Percentiles rank a stretch among this genome's conserved stretches.
phyloP scores from a whole-genome alignment of 2,329 filamentous ascomycete genomes.

The Colletotrichum lentis region DNA sequence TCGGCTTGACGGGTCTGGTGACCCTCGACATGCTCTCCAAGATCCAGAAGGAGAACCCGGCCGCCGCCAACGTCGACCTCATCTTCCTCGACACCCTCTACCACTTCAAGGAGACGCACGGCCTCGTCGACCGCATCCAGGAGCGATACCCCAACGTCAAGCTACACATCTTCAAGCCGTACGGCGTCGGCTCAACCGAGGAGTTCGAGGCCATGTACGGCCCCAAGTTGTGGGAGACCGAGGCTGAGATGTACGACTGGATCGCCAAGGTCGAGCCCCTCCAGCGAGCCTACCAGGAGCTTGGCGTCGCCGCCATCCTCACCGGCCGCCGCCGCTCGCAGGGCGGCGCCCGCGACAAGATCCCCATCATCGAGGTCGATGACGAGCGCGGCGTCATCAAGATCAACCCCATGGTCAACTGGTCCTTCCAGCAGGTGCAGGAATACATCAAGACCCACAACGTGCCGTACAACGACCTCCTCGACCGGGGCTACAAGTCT shows the following conservation, averaged over 20 bases:
- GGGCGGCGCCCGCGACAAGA: slow-evolving; percentile 87
- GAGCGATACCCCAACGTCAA: slow-evolving; percentile 79
- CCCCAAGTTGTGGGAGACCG: slow-evolving; percentile 81
- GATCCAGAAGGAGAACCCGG: slow-evolving; percentile 70
- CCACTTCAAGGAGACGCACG: slow-evolving; percentile 80
- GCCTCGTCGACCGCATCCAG: slow-evolving; percentile 77
- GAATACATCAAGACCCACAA: slow-evolving; percentile 84
- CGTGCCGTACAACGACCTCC: slow-evolving; percentile 91
- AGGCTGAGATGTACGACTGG: slow-evolving; percentile 94
- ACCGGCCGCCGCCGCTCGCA: slow-evolving; percentile 92
- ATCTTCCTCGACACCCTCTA: slow-evolving; percentile 87
- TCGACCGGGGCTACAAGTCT: slow-evolving; percentile 97
- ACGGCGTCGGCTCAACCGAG: slow-evolving; percentile 72
- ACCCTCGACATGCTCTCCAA: slow-evolving; percentile 87
- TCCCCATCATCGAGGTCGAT: slow-evolving; percentile 92
- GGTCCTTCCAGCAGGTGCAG: slow-evolving; percentile 90
- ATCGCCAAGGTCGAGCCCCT: slow-evolving; percentile 97
- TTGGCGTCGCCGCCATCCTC: slow-evolving; percentile 88
- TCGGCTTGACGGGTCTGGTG: slow-evolving; percentile 81
- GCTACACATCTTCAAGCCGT: slow-evolving; percentile 90
- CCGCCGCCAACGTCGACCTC: slow-evolving; percentile 67
- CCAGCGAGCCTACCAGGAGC: slow-evolving; percentile 85
- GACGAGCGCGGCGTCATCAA: slow-evolving; percentile 89
- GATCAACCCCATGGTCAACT: slow-evolving; percentile 96
- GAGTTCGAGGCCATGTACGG: slow-evolving; percentile 88